A percentile compares a stretch with the other conserved stretches of the same genome.
These are phyloP conservation scores for Sclerotinia glacialis DNA, from an alignment of 2,329 filamentous ascomycete genomes.

Conservation along the genomic window DNA sequence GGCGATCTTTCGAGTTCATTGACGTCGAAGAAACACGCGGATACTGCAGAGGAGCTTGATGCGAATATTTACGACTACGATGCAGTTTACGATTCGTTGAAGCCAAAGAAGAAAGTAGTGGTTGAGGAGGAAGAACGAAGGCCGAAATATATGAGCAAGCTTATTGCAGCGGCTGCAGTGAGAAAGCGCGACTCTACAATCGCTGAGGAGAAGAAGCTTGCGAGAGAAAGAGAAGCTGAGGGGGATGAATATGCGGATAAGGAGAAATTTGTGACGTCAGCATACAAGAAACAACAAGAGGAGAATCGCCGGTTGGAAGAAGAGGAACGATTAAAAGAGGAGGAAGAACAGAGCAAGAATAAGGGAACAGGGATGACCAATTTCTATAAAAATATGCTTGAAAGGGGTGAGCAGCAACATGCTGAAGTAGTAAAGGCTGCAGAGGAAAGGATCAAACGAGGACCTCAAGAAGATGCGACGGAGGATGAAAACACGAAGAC, in stretches of 20 bases:
- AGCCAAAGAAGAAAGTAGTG: constrained; percentile 58
- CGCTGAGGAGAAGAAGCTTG: constrained; percentile 76
- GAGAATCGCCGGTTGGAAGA: constrained; percentile 68
- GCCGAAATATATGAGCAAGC: constrained; percentile 75
- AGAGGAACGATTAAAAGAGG: constrained; percentile 66
- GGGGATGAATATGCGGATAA: constrained; percentile 79
- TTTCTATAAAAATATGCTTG: constrained; percentile 73
- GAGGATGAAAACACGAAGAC: constrained; percentile 48
- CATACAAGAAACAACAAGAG: constrained; percentile 78
- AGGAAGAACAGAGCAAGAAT: constrained; percentile 62
- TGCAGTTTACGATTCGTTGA: constrained; percentile 73
- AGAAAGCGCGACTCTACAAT: constrained; percentile 75
- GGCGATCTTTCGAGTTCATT: constrained; percentile 66
- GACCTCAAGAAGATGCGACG: constrained; percentile 41
- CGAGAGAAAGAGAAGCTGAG: constrained; percentile 73
- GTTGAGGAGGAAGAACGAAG: constrained; percentile 57
- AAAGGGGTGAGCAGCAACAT: constrained; percentile 67
- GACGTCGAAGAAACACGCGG: constrained; percentile 60
- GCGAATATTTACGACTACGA: constrained; percentile 84
- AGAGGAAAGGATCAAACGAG: constrained; percentile 50
- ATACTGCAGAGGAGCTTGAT: constrained; percentile 65
- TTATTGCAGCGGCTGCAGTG: constrained; percentile 70
- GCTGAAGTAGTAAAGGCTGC: constrained; percentile 67
- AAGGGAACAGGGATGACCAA: constrained; percentile 69
- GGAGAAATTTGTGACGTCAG: constrained; percentile 81